Evolutionary conservation across 2,329 filamentous ascomycete genomes (phyloP).

Genomic region (Cladosporium sphaerospermum): DNA sequence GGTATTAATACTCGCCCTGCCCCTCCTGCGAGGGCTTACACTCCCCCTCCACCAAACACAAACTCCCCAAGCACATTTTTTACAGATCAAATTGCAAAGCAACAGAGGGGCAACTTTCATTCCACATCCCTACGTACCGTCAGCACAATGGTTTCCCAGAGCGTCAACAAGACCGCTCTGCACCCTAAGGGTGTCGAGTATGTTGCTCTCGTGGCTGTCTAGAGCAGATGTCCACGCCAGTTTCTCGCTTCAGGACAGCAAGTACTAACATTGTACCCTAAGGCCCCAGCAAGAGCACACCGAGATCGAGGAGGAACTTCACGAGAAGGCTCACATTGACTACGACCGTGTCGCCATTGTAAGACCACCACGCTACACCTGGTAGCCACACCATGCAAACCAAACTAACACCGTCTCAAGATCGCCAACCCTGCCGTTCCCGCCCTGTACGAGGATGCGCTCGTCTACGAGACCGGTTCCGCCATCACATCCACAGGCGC

Average conservation of each 20-base stretch:
- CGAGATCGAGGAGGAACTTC: slow-evolving; percentile 94
- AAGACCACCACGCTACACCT: slow-evolving; percentile 35
- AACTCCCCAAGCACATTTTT: slow-evolving; percentile 50
- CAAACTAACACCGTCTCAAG: slow-evolving; percentile 31
- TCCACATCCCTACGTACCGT: slow-evolving; percentile 47
- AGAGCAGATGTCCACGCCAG: no score
- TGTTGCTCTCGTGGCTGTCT: slow-evolving; percentile 36
- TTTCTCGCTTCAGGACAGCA: not conserved
- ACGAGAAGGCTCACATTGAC: slow-evolving; percentile 97
- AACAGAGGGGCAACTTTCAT: slow-evolving; percentile 54
- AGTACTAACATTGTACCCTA: slow-evolving; percentile 18
- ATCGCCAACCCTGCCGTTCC: slow-evolving; percentile 90
- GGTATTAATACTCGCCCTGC: slow-evolving; percentile 16
- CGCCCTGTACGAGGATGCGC: slow-evolving; percentile 95
- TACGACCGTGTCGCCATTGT: slow-evolving; percentile 98
- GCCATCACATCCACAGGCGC: slow-evolving; percentile 95
- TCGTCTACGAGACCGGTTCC: slow-evolving; percentile 95
- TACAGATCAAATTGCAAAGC: slow-evolving; percentile 52
- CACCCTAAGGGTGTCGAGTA: slow-evolving; percentile 88
- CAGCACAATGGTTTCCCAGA: slow-evolving; percentile 43
- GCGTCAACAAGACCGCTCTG: slow-evolving; percentile 84
- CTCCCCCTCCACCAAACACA: slow-evolving; percentile 30
- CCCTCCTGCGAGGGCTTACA: slow-evolving; percentile 19
- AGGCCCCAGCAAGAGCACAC: slow-evolving; percentile 86
- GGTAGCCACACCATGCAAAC: not conserved